Percentiles rank a stretch among this genome's conserved stretches.
Evolutionary conservation across 805 yeast species (phyloP).

Genomic region (Torulaspora gathmanii): DNA sequence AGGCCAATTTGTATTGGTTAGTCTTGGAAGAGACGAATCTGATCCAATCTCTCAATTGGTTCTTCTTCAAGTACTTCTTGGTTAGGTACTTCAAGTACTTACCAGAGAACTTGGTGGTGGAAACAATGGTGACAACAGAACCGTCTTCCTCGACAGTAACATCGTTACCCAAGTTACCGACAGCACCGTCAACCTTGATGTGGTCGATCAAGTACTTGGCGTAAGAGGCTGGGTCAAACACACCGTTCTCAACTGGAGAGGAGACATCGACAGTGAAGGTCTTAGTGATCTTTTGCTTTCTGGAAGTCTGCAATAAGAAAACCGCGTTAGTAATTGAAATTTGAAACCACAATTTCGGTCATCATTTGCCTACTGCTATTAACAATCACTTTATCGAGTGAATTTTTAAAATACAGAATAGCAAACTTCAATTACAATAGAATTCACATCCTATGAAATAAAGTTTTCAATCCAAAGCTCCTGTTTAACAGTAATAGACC

Average conservation of each 20-base stretch:
- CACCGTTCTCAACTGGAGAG: conserved; percentile 96
- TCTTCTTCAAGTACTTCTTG: conserved; percentile 99
- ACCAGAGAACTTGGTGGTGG: conserved; percentile 97
- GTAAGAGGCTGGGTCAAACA: conserved; percentile 95
- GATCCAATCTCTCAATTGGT: conserved; percentile 99
- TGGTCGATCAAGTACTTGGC: conserved; percentile 97
- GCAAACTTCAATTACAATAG: conserved; percentile 12
- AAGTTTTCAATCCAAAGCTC: conserved; percentile 8
- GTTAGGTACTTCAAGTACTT: conserved; percentile 99
- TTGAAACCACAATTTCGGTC: conserved; percentile 9
- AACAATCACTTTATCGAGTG: conserved; percentile 34
- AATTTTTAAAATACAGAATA: conserved; percentile 27
- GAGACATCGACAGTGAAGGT: conserved; percentile 94
- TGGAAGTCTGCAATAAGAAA: conserved; percentile 58
- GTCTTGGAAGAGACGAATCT: conserved; percentile 95
- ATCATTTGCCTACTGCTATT: conserved; percentile 38
- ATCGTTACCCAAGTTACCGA: conserved; percentile 95
- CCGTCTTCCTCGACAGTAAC: conserved; percentile 85
- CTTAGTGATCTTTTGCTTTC: conserved; percentile 77
- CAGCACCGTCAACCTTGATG: conserved; percentile 96
- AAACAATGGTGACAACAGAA: conserved; percentile 81
- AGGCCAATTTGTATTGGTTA: conserved; percentile 94
- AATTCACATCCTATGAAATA: conserved; percentile 2
- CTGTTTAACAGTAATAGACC: conserved; percentile 16
- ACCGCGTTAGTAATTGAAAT: conserved; percentile 12